Percentiles rank a stretch among this genome's conserved stretches.
Evolutionary conservation across 345 rosid genomes (phyloP).

Genomic region (Mallotus nudiflorus): DNA sequence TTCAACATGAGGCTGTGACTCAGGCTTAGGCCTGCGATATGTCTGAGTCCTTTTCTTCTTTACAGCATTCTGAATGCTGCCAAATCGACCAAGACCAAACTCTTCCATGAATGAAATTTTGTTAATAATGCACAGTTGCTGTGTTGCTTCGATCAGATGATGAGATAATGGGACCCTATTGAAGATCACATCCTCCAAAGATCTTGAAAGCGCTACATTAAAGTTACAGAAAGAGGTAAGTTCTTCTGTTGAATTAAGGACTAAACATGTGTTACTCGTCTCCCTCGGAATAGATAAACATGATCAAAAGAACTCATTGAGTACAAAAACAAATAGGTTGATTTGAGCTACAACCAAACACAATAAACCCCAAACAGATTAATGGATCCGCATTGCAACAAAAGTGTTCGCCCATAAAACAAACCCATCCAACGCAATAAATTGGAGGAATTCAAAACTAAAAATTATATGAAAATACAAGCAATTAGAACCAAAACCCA

Average conservation of each 20-base stretch:
- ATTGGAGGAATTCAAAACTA: not conserved
- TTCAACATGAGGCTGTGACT: conserved; percentile 39
- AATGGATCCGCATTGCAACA: not conserved
- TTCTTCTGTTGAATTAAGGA: not conserved
- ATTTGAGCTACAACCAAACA: not conserved
- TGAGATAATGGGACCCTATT: not conserved
- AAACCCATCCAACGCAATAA: too few relatives aligned
- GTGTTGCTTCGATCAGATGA: conserved; percentile 21
- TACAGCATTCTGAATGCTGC: conserved; percentile 44
- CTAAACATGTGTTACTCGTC: not conserved
- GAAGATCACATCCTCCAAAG: conserved; percentile 2
- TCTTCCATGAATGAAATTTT: conserved; percentile 50
- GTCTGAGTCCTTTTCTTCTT: conserved; percentile 74
- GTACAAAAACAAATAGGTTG: not conserved
- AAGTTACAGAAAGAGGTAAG: not conserved
- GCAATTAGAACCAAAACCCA: not conserved
- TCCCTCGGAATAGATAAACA: not conserved
- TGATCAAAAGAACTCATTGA: not conserved
- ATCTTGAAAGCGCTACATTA: conserved; percentile 5
- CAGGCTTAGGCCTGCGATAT: conserved; percentile 67
- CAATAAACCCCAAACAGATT: not conserved
- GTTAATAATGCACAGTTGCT: conserved; percentile 7
- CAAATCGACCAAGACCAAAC: conserved; percentile 33
- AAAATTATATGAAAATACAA: too few relatives aligned
- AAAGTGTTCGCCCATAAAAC: too few relatives aligned